Evolutionary conservation across 2,329 filamentous ascomycete species (phyloP), one percentile per base, ranked within the genome.

Genomic region (Graphilbum fragrans): DNA sequence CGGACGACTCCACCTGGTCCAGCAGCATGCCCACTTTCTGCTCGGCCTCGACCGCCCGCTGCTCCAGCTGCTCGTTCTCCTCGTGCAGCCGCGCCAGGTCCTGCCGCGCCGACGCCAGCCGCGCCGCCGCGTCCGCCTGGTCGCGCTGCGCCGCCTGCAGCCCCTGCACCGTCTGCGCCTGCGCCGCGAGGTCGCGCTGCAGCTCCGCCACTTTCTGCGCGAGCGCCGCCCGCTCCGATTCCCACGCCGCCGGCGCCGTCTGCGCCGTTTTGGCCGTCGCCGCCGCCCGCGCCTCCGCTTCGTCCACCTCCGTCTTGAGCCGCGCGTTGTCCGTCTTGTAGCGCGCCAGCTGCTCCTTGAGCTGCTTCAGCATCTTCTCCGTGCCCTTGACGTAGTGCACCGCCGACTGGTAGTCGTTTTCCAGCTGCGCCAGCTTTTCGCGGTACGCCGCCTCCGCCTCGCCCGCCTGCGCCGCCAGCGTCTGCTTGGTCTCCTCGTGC

Each of bases 311-410:
- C 37, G 78, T 74, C 59, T 92, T 88, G 33, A 98, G 69, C 45
- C 83, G 82, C 17, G 71, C 67, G 54, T 95, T 95, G 46, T 92
- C 83, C 12, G 77, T 65, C 70, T 96, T 96, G 64, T 93, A 92
- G 44, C 87, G 85, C 41, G 82, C 72, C n/a, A 98, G 70, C 63
- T 98, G 92, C 54, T 95, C 87, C 66, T 96, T 96, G 72, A 98
- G 90, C 60, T 93, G 90, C 62, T 92, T 88, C 38, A 98, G 75
- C 87, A 98, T 95, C 72, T 95, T 96, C 63, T 98, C 92, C 2
- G 92, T 96, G 44, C 92, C 92, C 62, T 94, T 93, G 51, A 98
- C 86, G 55, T 98, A 98, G 61, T 95, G 92, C 38, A 96, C 88
- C 16, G 92, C 90, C 34, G 92, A 94, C 60, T 95, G 87, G 58